phyloP scores from a whole-genome alignment of 78 protist genomes.

The Cyanophora paradoxa region DNA sequence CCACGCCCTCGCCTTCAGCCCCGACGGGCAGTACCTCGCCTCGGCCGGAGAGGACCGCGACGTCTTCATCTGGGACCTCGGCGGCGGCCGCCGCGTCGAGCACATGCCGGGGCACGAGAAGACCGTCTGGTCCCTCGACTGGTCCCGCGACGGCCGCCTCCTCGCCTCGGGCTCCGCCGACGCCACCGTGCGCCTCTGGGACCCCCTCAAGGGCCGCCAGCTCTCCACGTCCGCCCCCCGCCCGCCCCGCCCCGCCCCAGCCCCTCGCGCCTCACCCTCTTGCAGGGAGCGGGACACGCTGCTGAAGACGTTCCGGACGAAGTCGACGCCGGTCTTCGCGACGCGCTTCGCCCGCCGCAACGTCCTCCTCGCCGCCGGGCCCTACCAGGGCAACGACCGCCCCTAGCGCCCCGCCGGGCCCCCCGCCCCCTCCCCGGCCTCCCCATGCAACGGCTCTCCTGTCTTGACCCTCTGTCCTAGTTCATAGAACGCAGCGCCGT shows the following conservation, averaged over 20 bases:
- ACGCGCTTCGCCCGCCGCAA: slow-evolving; percentile 60
- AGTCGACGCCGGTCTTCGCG: slow-evolving; percentile 66
- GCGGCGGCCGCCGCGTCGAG: slow-evolving; percentile 37
- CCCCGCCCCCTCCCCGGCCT: no score
- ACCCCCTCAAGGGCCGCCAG: neutral
- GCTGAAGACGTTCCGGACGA: slow-evolving; percentile 57
- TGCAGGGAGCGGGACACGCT: neutral
- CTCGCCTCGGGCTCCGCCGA: no score
- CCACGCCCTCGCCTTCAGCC: slow-evolving; percentile 49
- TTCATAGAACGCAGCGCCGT: no score
- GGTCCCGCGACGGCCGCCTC: neutral
- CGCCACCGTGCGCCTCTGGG: no score
- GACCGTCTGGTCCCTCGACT: slow-evolving; percentile 55
- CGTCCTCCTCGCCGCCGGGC: slow-evolving; percentile 67
- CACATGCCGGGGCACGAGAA: slow-evolving; percentile 57
- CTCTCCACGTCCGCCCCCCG: no score
- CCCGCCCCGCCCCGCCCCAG: slow-evolving; percentile 30
- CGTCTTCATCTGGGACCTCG: slow-evolving; percentile 65
- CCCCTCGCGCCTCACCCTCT: no score
- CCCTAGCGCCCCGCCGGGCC: no score
- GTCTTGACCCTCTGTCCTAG: no score
- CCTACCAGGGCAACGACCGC: no score
- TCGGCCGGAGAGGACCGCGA: slow-evolving; percentile 62
- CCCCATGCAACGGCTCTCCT: no score
- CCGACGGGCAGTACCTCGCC: slow-evolving; percentile 58